Evolutionary conservation across 768 basidiomycete species (phyloP).

Genomic region (Lactifluus pinguis): DNA sequence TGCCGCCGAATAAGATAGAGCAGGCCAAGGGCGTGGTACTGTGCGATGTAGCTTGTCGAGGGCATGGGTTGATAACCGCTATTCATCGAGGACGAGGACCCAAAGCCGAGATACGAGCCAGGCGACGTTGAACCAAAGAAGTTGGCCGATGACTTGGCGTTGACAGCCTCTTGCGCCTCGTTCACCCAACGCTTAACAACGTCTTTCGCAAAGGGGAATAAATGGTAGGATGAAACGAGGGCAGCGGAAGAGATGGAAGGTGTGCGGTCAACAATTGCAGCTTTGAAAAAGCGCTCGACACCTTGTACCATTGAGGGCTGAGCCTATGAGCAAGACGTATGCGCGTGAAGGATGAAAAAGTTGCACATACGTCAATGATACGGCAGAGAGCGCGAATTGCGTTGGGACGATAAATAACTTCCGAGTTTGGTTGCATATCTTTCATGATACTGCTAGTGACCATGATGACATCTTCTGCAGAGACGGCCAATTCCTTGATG

Average conservation of each 20-base stretch:
- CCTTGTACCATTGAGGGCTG: slow-evolving; percentile 99
- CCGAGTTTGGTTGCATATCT: slow-evolving; percentile 98
- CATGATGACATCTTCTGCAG: slow-evolving; percentile 99
- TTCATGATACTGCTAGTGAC: slow-evolving; percentile 99
- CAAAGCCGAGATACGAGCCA: slow-evolving; percentile 66
- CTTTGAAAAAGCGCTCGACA: slow-evolving; percentile 98
- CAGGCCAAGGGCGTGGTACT: slow-evolving; percentile 93
- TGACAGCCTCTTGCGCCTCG: slow-evolving; percentile 94
- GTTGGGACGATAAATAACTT: slow-evolving; percentile 97
- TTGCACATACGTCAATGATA: slow-evolving; percentile 84
- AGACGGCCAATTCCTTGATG: slow-evolving; percentile 92
- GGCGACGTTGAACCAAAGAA: slow-evolving; percentile 44
- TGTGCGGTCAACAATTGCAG: slow-evolving; percentile 95
- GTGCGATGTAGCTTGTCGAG: slow-evolving; percentile 87
- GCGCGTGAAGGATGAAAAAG: not conserved
- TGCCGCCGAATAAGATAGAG: slow-evolving; percentile 93
- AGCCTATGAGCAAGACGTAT: slow-evolving; percentile 8
- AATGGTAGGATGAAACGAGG: slow-evolving; percentile 93
- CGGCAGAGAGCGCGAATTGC: slow-evolving; percentile 93
- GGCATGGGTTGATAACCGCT: slow-evolving; percentile 69
- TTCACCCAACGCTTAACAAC: slow-evolving; percentile 99
- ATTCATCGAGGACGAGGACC: slow-evolving; percentile 39
- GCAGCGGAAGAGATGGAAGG: slow-evolving; percentile 94
- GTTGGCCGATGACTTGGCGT: slow-evolving; percentile 67
- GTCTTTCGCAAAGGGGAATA: slow-evolving; percentile 88